Base-by-base conservation (phyloP, 1,284 basidiomycete genomes). In the Xerocomus amazonicus region DNA sequence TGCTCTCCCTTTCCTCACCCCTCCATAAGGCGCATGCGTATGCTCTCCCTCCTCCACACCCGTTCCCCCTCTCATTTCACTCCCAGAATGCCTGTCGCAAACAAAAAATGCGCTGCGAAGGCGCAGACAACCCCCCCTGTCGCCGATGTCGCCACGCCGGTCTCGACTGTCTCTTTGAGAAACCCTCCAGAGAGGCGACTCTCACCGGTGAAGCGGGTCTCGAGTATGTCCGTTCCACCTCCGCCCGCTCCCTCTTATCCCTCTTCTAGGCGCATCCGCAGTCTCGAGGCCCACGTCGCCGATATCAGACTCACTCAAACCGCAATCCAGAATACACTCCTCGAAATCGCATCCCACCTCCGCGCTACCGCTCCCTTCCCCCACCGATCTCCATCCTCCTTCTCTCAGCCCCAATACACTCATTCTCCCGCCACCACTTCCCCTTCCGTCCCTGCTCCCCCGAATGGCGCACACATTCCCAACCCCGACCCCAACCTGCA, bases 101-200 rank as follows among this genome's bases (percentile, higher is more conserved):
- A 62, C 89, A 91, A 71, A 91, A 91, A 70, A 91, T 91, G 88
- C 76, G 87, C 58, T 91, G 88, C 60, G 88, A 93, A 73, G 90
- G 90, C 6, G 91, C 92, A 39, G 92, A 94, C 67, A 90, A 89
- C 58, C 92, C 92, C 27, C 92, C 92, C 16, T 96, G 92, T 70
- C 85, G 89, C 62, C 81, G 92, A 34, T 96, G 92, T 68, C 79
- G 87, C 41, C 88, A 92, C 59, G 84, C 87, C 19, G 85, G 88
- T 7, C 77, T 92, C 16, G 86, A 90, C 43, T 95, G 92, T 72
- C 77, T 93, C 16, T 94, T 95, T 61, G 91, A 94, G 66, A 94
- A 93, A 56, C 91, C 92, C 4, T 84, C 85, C 10, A 79, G 89
- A 57, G 88, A 91, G 65, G 85, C 87, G 14, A 87, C 84, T 50